Evolutionary conservation across 2,329 filamentous ascomycete genomes (phyloP).

Genomic region (Pyrenochaeta sp.): DNA sequence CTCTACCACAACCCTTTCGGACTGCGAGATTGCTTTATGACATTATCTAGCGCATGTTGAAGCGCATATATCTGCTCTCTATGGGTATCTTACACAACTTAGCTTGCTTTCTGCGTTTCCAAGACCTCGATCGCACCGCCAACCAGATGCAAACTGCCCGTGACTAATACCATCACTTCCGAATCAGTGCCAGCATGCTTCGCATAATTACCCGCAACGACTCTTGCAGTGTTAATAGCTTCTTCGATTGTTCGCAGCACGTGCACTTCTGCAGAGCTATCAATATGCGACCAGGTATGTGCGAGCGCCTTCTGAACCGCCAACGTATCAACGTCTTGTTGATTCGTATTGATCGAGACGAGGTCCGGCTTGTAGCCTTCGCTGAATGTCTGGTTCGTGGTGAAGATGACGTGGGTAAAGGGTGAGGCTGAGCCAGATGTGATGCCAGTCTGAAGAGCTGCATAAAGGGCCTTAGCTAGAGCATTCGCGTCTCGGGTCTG

Average conservation of each 20-base stretch:
- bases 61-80: slow-evolving; percentile 14
- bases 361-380: slow-evolving; percentile 70
- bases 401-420: slow-evolving; percentile 82
- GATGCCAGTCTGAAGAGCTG: slow-evolving; percentile 57
- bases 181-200: slow-evolving; percentile 36
- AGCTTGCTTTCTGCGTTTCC: slow-evolving; percentile 53
- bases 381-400: slow-evolving; percentile 76
- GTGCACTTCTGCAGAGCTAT: slow-evolving; percentile 56
- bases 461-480: slow-evolving; percentile 70
- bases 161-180: slow-evolving; percentile 73
- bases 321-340: slow-evolving; percentile 65
- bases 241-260: slow-evolving; percentile 74
- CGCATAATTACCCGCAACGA: slow-evolving; percentile 43
- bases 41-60: slow-evolving; percentile 30
- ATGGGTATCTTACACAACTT: slow-evolving; percentile 26
- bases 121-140: slow-evolving; percentile 79
- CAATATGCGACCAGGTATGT: slow-evolving; percentile 61
- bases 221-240: slow-evolving; percentile 67
- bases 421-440: slow-evolving; percentile 43
- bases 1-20: neutral
- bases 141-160: slow-evolving; percentile 85
- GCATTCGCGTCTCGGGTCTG: slow-evolving; percentile 79
- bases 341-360: slow-evolving; percentile 68
- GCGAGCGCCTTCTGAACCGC: slow-evolving; percentile 75
- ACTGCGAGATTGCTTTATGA: neutral